Conservation (phyloP, 2,329 filamentous ascomycete species). For the Pyricularia sp. region DNA sequence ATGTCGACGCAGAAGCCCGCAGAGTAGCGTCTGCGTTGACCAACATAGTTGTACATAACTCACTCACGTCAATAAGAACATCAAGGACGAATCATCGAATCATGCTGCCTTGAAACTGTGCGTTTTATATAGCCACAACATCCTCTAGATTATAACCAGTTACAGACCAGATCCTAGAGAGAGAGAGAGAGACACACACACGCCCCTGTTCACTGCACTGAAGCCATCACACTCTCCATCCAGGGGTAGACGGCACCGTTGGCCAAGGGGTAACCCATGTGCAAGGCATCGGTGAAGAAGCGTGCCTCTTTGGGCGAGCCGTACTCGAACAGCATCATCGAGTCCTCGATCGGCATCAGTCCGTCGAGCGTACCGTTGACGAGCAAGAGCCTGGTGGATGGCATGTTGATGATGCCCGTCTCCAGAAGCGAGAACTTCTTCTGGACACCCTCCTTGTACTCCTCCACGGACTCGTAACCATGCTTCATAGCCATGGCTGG, state of each 20-base stretch:
- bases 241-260: slow-evolving; percentile 49
- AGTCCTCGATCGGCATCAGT: slow-evolving; percentile 60
- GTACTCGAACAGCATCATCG: slow-evolving; percentile 53
- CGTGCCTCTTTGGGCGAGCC: slow-evolving; percentile 56
- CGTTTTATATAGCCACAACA: not conserved
- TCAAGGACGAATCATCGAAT: not conserved
- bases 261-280: slow-evolving; percentile 60
- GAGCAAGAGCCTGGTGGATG: slow-evolving; percentile 47
- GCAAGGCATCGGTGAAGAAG: slow-evolving; percentile 50
- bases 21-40: slow-evolving; percentile 6
- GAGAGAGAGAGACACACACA: too few species aligned
- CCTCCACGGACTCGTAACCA: slow-evolving; percentile 46
- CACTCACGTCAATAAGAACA: not conserved
- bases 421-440: slow-evolving; percentile 55
- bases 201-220: slow-evolving; percentile 5
- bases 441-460: slow-evolving; percentile 44
- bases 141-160: not conserved
- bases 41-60: not conserved
- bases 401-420: slow-evolving; percentile 44
- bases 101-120: not conserved
- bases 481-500: slow-evolving; percentile 53
- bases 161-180: not conserved
- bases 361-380: slow-evolving; percentile 56
- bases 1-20: slow-evolving; percentile 38
- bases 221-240: slow-evolving; percentile 46